These are phyloP conservation scores for Multifurca ochricompacta DNA, from an alignment of 768 basidiomycete genomes.

Conservation along the genomic window DNA sequence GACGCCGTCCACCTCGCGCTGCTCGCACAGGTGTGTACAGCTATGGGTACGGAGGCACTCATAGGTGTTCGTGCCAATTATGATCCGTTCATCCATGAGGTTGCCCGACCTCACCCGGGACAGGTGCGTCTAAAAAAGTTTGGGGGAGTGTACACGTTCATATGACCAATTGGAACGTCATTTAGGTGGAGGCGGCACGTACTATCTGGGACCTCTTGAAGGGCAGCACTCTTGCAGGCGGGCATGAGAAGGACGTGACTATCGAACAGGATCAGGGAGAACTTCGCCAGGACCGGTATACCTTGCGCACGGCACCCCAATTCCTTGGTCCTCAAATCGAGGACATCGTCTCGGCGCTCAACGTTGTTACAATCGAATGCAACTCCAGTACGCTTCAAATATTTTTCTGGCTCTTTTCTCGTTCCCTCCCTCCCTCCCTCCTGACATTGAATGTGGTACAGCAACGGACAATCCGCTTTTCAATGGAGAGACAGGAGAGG, in stretches of 20 bases:
- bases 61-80: slow-evolving; percentile 64
- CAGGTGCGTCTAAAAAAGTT: slow-evolving; percentile 38
- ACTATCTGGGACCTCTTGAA: slow-evolving; percentile 63
- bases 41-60: slow-evolving; percentile 78
- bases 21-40: slow-evolving; percentile 66
- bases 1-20: slow-evolving; percentile 65
- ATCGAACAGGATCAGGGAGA: slow-evolving; percentile 65
- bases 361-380: slow-evolving; percentile 63
- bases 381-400: slow-evolving; percentile 58
- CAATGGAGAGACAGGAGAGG: slow-evolving; percentile 52
- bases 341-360: slow-evolving; percentile 59
- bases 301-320: slow-evolving; percentile 72
- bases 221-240: slow-evolving; percentile 57
- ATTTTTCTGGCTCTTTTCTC: not conserved
- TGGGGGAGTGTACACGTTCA: too few relatives aligned
- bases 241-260: slow-evolving; percentile 57
- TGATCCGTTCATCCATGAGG: slow-evolving; percentile 70
- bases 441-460: slow-evolving; percentile 24
- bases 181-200: slow-evolving; percentile 59
- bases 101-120: slow-evolving; percentile 76
- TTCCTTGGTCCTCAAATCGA: slow-evolving; percentile 84
- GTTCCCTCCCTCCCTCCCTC: too few relatives aligned
- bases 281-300: slow-evolving; percentile 75
- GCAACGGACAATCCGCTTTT: slow-evolving; percentile 86
- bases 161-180: not conserved